Evolutionary conservation across 2,329 filamentous ascomycete genomes (phyloP).

Genomic region (Alternaria novae-zelandiae): DNA sequence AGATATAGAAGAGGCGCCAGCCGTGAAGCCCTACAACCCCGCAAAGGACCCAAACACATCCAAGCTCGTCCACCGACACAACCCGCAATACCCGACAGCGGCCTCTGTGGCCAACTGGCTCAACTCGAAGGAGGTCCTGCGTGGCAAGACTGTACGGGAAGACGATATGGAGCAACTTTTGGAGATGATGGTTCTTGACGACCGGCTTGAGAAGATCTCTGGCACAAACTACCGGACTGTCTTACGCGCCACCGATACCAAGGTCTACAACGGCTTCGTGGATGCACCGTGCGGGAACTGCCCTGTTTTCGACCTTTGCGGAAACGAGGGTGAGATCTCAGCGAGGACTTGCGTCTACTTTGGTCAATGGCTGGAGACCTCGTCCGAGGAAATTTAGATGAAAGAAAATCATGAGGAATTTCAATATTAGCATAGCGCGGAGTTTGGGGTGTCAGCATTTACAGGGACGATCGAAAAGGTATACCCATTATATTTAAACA

Average conservation of each 20-base stretch:
- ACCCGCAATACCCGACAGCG: slow-evolving; percentile 80
- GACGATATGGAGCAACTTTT: slow-evolving; percentile 84
- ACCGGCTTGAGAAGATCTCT: slow-evolving; percentile 72
- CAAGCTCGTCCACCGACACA: slow-evolving; percentile 63
- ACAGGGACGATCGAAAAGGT: background rate
- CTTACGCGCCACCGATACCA: slow-evolving; percentile 49
- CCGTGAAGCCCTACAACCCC: slow-evolving; percentile 33
- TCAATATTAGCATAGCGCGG: background rate
- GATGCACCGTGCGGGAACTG: slow-evolving; percentile 91
- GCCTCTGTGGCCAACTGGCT: slow-evolving; percentile 78
- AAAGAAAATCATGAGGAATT: background rate
- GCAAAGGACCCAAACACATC: slow-evolving; percentile 28
- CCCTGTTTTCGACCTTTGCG: slow-evolving; percentile 91
- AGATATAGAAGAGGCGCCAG: slow-evolving; percentile 44
- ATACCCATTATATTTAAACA: background rate
- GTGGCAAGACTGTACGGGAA: slow-evolving; percentile 67
- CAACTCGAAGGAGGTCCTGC: slow-evolving; percentile 71
- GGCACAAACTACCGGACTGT: slow-evolving; percentile 59
- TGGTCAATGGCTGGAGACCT: slow-evolving; percentile 72
- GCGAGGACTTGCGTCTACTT: slow-evolving; percentile 93
- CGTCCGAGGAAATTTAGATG: slow-evolving; percentile 30
- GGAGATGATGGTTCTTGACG: slow-evolving; percentile 88
- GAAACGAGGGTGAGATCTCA: slow-evolving; percentile 87
- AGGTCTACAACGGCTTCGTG: slow-evolving; percentile 76
- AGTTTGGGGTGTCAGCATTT: slow-evolving; percentile 2